phyloP scores from a whole-genome alignment of 305 asterid species.

The Coffea humblotiana region DNA sequence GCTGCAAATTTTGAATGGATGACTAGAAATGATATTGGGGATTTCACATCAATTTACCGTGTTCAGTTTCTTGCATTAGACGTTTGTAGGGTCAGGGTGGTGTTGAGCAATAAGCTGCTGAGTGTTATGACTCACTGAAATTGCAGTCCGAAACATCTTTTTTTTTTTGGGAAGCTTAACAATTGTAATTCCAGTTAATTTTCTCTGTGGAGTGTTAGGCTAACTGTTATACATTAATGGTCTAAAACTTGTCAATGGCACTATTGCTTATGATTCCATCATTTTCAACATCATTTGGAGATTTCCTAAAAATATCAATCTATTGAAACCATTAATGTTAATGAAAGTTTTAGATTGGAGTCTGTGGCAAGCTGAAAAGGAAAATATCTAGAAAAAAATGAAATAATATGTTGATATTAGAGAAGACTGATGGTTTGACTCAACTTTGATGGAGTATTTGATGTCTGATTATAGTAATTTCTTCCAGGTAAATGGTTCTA shows the following conservation, averaged over 20 bases:
- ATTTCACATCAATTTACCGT: not conserved
- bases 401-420: not conserved
- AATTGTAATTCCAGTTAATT: not conserved
- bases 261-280: not conserved
- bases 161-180: not conserved
- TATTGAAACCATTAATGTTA: not conserved
- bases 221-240: not conserved
- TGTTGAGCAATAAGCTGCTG: not conserved
- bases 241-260: not conserved
- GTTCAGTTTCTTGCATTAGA: not conserved
- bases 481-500: constrained; percentile 79
- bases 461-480: not conserved
- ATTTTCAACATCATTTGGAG: not conserved
- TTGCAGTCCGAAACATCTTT: not conserved
- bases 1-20: not conserved
- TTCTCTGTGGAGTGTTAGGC: not conserved
- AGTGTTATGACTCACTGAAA: not conserved
- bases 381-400: not conserved
- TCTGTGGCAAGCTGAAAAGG: not conserved
- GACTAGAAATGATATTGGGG: not conserved
- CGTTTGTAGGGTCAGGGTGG: not conserved
- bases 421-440: not conserved
- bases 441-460: not conserved
- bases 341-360: not conserved
- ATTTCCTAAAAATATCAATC: not conserved